Evolutionary conservation across 805 yeast genomes (phyloP), one percentile per base, ranked within the genome.

Genomic region (Kodamaea fukazawae): DNA sequence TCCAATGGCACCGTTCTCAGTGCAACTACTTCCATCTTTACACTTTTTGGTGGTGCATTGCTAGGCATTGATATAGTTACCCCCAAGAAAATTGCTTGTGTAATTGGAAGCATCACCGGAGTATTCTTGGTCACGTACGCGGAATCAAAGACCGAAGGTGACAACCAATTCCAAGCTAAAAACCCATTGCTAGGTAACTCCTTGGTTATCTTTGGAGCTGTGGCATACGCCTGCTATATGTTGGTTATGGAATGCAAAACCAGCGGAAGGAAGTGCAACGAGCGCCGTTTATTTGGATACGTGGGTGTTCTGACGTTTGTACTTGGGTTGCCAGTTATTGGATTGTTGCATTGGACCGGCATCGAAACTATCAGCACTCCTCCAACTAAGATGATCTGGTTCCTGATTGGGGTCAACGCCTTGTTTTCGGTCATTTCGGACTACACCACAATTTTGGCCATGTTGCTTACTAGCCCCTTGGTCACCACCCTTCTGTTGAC

Each of bases 401-500:
- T 62, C 11, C 53, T 61, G 55, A 54, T 76, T 1, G 27, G 70
- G 1, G 42, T 64, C 32, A 66, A 73, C 42, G 76, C 79, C 0
- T 47, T 73, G 3, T 62, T 73, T 27, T 68, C 75, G 7, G 70
- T 71, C 13, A 50, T 72, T 5, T 74, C 79, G 0, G 82, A 76
- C 47, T 76, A 69, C 45, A 61, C 65, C 25, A 70, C 76, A 1
- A 66, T 75, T n/a, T 49, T 74, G 10, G 79, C 81, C 6, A 65
- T 75, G 61, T 52, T 76, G 14, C 58, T 75, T 29, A 76, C 81
- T 1, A 73, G 79, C 34, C 82, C 82, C 1, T 61, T 76, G 41
- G 67, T 75, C 11, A 70, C 78, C 2, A 65, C 79, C 3, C 58
- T 76, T 28, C 73, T 79, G 3, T 54, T 76, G 26, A 73, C 81